Base-by-base conservation (phyloP, 192 early-diverging fungal species). In the Entophlyctis helioformis region DNA sequence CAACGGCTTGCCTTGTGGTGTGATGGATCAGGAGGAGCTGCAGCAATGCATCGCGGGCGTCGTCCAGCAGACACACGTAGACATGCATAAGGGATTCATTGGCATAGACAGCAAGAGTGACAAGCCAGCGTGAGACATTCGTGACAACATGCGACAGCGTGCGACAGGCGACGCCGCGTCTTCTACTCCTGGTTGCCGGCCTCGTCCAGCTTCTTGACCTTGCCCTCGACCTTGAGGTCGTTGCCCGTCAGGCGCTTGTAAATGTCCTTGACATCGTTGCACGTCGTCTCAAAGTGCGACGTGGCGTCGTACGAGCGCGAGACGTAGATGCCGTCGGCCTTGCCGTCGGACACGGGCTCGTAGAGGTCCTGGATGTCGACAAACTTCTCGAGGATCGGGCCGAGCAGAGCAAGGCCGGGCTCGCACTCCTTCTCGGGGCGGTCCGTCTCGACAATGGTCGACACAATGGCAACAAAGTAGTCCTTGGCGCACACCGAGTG, bases 281-380 rank as follows among this genome's bases (percentile, higher is more conserved):
- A 92, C 24, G 94, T 85, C 39, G 96, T 91, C 69, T 91, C 96
- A 81, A 97, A 99, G 77, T 99, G 94, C 33, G 87, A 91, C 21
- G 94, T 92, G 27, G 96, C 89, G 70, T 99, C 96, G 64, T 96
- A 99, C 19, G 89, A 92, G 52, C 85, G 83, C 52, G 87, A 86
- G 41, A 99, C 72, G 64, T 82, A 99, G 36, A 92, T 82, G 46
- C 84, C 70, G 50, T 94, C 89, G 9, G 56, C 50, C 13, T 57
- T 80, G 39, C 94, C 94, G 50, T 95, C 86, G 1, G 71, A 66
- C n/a, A 76, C 44, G 21, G 96, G 94, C 65, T 86, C 92, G 42
- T 82, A 85, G 34, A 99, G 54, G 54, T 91, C 83, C 32, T 76
- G 78, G 25, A 94, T 78, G 21, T 72, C 67, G 8, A 95, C 80